Conservation (phyloP, 108 stramenopile species). For the Nitzschia sp. region DNA sequence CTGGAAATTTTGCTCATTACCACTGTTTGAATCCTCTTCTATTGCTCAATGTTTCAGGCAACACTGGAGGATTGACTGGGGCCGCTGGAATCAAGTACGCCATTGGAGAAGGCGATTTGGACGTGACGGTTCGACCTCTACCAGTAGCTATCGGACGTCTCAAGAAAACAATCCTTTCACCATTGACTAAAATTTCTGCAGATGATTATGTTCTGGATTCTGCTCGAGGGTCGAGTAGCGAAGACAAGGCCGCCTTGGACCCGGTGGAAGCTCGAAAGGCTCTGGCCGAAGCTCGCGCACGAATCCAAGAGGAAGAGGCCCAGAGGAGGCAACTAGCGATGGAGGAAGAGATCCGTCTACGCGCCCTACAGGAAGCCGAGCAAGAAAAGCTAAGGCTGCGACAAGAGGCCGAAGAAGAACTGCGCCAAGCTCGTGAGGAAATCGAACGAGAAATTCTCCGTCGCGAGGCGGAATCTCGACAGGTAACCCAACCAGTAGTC, state of each 20-base stretch:
- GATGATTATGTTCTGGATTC: constrained; percentile 37
- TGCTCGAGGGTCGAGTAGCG: background rate
- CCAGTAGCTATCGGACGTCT: constrained; percentile 36
- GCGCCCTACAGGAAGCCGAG: background rate
- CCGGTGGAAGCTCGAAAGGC: constrained; percentile 3
- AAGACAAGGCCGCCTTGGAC: background rate
- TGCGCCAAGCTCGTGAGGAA: background rate
- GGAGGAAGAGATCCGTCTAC: background rate
- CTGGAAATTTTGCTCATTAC: no score
- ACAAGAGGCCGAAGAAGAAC: background rate
- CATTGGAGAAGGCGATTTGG: constrained; percentile 30
- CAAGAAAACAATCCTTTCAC: constrained; percentile 38
- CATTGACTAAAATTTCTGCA: constrained; percentile 36
- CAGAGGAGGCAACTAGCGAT: background rate
- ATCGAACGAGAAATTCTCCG: background rate
- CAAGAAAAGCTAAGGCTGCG: background rate
- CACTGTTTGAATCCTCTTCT: no score
- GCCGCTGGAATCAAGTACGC: constrained; percentile 63
- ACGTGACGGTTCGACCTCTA: constrained; percentile 36
- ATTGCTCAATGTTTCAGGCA: constrained; percentile 38
- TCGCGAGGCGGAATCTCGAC: background rate
- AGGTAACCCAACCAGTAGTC: background rate
- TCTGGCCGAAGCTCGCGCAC: constrained; percentile 22
- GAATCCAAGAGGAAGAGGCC: background rate
- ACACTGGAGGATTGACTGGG: constrained; percentile 62